A percentile compares a stretch with the other conserved stretches of the same genome.
Conservation (phyloP, 805 yeast species). For the Nakazawaea anatomiae region DNA sequence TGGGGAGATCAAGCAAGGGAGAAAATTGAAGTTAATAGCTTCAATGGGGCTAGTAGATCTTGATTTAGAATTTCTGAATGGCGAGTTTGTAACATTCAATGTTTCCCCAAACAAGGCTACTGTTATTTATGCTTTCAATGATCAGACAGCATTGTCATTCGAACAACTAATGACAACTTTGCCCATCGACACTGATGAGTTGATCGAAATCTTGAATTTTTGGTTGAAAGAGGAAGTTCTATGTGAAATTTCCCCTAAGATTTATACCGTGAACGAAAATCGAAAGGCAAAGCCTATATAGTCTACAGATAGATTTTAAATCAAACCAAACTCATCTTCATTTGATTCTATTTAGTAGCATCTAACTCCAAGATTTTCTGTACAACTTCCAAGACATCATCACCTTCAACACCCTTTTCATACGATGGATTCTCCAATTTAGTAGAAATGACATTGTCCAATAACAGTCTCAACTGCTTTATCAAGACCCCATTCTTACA, state of each 20-base stretch:
- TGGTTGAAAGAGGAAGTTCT: slow-evolving; percentile 66
- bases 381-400: slow-evolving; percentile 32
- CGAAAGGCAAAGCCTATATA: slow-evolving; percentile 14
- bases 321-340: background rate
- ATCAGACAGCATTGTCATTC: slow-evolving; percentile 10
- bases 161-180: slow-evolving; percentile 1
- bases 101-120: slow-evolving; percentile 72
- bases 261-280: slow-evolving; percentile 35
- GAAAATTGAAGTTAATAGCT: slow-evolving; percentile 52
- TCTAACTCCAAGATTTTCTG: slow-evolving; percentile 28
- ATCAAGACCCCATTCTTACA: slow-evolving; percentile 86
- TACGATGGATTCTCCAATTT: slow-evolving; percentile 49
- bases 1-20: slow-evolving; percentile 42
- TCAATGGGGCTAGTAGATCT: slow-evolving; percentile 59
- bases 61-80: slow-evolving; percentile 49
- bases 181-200: slow-evolving; percentile 4
- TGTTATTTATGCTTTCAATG: slow-evolving; percentile 46
- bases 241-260: slow-evolving; percentile 27
- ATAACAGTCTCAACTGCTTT: slow-evolving; percentile 56
- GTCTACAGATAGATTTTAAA: background rate
- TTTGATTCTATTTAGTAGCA: slow-evolving; percentile 1
- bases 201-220: slow-evolving; percentile 34
- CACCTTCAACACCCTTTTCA: slow-evolving; percentile 19
- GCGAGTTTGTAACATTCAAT: slow-evolving; percentile 26
- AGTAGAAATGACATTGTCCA: slow-evolving; percentile 63